phyloP scores from a whole-genome alignment of 2,329 filamentous ascomycete genomes.

The Stachybotrys echinatus region DNA sequence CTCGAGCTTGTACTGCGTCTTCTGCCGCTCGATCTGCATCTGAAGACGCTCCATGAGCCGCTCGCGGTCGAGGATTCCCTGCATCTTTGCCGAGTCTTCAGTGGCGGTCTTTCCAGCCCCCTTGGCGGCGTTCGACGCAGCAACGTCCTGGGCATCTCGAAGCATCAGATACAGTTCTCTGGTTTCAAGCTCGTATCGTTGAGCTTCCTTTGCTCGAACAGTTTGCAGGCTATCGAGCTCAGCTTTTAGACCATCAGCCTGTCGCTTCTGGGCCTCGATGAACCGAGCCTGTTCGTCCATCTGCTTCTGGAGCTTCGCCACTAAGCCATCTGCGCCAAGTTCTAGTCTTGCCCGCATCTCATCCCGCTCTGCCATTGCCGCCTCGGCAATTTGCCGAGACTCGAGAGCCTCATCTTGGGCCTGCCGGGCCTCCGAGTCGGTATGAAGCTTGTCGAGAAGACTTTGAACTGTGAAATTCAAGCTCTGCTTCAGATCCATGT shows the following conservation, averaged over 20 bases:
- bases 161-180: constrained; percentile 98
- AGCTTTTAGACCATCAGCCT: constrained; percentile 81
- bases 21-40: constrained; percentile 92
- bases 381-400: constrained; percentile 87
- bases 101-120: constrained; percentile 47
- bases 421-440: constrained; percentile 89
- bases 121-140: constrained; percentile 73
- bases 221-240: constrained; percentile 85
- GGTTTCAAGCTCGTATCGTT: constrained; percentile 93
- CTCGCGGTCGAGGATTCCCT: constrained; percentile 90
- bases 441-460: constrained; percentile 91
- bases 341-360: constrained; percentile 87
- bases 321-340: constrained; percentile 86
- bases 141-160: constrained; percentile 92
- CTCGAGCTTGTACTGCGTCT: constrained; percentile 96
- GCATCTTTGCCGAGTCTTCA: constrained; percentile 70
- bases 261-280: constrained; percentile 81
- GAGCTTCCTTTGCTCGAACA: constrained; percentile 81
- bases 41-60: constrained; percentile 89
- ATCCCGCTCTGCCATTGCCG: constrained; percentile 92
- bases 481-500: constrained; percentile 97
- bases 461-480: constrained; percentile 97
- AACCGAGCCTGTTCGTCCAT: constrained; percentile 88
- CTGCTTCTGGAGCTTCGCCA: constrained; percentile 88
- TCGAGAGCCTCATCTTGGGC: constrained; percentile 89